Evolutionary conservation across 805 yeast species (phyloP).

Genomic region (Wickerhamiella lipophila): DNA sequence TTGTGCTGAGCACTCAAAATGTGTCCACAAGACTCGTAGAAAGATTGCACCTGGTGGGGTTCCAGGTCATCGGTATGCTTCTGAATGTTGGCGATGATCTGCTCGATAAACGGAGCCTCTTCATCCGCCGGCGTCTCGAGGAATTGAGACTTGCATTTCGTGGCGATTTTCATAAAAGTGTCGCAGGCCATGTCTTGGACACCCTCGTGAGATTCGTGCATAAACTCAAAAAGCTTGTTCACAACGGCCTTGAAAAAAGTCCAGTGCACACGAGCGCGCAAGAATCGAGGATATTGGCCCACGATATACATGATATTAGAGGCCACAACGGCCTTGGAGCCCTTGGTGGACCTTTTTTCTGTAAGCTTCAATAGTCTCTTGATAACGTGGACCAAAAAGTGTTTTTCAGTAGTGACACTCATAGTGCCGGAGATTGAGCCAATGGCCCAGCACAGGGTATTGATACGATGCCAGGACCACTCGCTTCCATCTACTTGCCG

Average conservation of each 20-base stretch:
- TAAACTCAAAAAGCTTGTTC: slow-evolving; percentile 87
- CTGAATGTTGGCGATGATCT: slow-evolving; percentile 72
- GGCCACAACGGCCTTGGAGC: slow-evolving; percentile 97
- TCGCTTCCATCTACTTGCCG: slow-evolving; percentile 91
- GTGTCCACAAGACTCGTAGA: slow-evolving; percentile 93
- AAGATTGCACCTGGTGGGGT: slow-evolving; percentile 96
- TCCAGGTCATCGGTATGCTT: slow-evolving; percentile 80
- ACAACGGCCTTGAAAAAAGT: slow-evolving; percentile 91
- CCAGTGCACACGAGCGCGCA: slow-evolving; percentile 98
- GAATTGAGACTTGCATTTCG: slow-evolving; percentile 90
- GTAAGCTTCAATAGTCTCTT: slow-evolving; percentile 84
- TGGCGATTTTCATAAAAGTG: slow-evolving; percentile 90
- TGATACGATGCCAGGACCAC: slow-evolving; percentile 98
- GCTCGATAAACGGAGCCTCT: slow-evolving; percentile 79
- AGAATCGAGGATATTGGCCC: slow-evolving; percentile 95
- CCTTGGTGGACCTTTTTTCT: slow-evolving; percentile 93
- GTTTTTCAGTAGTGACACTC: slow-evolving; percentile 92
- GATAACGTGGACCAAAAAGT: slow-evolving; percentile 84
- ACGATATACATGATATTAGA: slow-evolving; percentile 99
- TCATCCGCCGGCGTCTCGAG: slow-evolving; percentile 79
- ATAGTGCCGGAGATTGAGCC: slow-evolving; percentile 98
- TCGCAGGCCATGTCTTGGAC: slow-evolving; percentile 99
- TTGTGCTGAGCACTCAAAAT: slow-evolving; percentile 79
- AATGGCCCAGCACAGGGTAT: slow-evolving; percentile 98
- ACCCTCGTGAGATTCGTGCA: slow-evolving; percentile 99